These are phyloP conservation scores for Trichoderma sp. DNA, from an alignment of 2,329 filamentous ascomycete genomes.

Conservation along the genomic window DNA sequence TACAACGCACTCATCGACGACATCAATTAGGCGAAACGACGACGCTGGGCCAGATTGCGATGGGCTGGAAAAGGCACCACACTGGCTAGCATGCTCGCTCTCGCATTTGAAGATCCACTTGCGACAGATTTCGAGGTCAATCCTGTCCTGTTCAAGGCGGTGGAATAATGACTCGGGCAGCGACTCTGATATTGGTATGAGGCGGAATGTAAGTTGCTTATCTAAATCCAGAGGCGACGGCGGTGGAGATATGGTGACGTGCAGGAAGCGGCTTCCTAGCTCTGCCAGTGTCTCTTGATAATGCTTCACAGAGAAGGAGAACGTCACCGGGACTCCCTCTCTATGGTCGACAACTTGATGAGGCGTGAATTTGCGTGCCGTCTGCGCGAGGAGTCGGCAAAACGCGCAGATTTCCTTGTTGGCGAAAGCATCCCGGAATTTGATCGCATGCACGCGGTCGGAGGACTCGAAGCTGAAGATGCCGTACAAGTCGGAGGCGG, in stretches of 20 bases:
- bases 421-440: neutral
- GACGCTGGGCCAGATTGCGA: neutral
- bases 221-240: neutral
- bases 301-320: neutral
- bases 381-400: neutral
- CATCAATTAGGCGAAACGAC: neutral
- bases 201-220: neutral
- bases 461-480: neutral
- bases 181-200: neutral
- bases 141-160: neutral
- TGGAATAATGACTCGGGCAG: neutral
- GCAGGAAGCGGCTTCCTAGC: neutral
- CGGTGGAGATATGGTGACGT: neutral
- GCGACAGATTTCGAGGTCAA: neutral
- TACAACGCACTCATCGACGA: neutral
- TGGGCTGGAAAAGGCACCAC: neutral
- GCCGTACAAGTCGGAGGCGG: neutral
- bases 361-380: neutral
- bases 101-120: neutral
- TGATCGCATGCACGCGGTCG: neutral
- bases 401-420: neutral
- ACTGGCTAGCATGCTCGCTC: neutral
- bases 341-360: neutral
- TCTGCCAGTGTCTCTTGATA: neutral
- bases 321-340: neutral